Evolutionary conservation across 1,284 basidiomycete genomes (phyloP), one percentile per base, ranked within the genome.

Genomic region (Exobasidium rhododendri): DNA sequence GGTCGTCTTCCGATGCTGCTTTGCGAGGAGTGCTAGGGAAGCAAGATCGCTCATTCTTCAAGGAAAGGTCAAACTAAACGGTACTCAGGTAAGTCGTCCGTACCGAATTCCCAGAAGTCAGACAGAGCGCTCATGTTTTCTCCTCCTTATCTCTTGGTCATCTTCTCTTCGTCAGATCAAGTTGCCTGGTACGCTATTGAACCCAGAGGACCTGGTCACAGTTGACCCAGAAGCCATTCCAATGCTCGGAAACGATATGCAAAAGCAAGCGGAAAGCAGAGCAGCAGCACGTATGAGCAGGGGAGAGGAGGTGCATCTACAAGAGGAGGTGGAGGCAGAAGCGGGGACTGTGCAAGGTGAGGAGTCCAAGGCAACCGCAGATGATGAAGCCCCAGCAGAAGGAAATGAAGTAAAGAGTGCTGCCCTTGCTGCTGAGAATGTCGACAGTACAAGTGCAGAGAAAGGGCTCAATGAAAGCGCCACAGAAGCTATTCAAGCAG

Each of bases 201-300:
- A 92, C 50, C 94, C 94, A 1, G 94, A 94, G 24, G 96, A 99
- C 81, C 87, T 98, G 85, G 86, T 97, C 62, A 87, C 91, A 14
- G 89, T 98, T 40, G 85, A 94, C 68, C 92, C 94, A 0, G 78
- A 81, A 13, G 87, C 88, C 4, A 90, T 98, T 43, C 85, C 87
- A 11, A 90, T 96, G 83, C 69, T 78, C 2, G 66, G 66, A 59
- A 44, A 67, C 30, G 67, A 73, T 32, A 58, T 77, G 5, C 69
- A 65, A 10, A 69, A 69, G 45, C 64, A 64, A 55, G 72, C 71
- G 1, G 61, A 66, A 35, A 17, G 56, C 47, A 63, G 66, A 30
- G 58, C 58, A 6, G 47, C 65, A 40, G 67, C 66, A 52, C 64
- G 63, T 31, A 53, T 66, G 26, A 66, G 68, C 30, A 58, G 61